These are phyloP conservation scores for Leccinum longicurvipes DNA, from an alignment of 768 basidiomycete genomes.

Conservation along the genomic window DNA sequence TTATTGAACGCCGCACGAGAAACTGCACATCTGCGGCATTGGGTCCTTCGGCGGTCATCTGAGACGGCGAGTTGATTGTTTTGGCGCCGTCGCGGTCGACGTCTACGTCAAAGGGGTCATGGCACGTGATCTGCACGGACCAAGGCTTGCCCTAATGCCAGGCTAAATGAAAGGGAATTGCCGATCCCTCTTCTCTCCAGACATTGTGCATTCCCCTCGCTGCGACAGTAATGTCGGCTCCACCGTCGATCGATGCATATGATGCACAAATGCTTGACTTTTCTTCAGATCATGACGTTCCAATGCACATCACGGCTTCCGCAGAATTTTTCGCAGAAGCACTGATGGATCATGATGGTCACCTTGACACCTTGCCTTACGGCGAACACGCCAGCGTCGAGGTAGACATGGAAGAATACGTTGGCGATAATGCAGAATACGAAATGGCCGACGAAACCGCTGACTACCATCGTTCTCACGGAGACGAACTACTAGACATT, in stretches of 20 bases:
- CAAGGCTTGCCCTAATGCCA: conserved; percentile 28
- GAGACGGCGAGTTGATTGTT: not conserved
- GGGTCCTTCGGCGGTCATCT: conserved; percentile 16
- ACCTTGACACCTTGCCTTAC: conserved; percentile 24
- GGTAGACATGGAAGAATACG: conserved; percentile 63
- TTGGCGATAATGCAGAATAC: conserved; percentile 49
- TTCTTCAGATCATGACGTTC: conserved; percentile 51
- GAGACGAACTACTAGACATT: conserved; percentile 35
- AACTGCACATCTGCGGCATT: conserved; percentile 60
- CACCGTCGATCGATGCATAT: conserved; percentile 43
- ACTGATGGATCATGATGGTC: conserved; percentile 58
- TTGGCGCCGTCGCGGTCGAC: conserved; percentile 5
- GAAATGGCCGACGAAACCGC: conserved; percentile 35
- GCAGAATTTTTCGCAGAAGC: conserved; percentile 51
- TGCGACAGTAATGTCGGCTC: conserved; percentile 23
- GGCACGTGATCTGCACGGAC: conserved; percentile 32
- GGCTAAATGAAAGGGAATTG: conserved; percentile 8
- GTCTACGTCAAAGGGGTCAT: not conserved
- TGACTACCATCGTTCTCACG: conserved; percentile 20
- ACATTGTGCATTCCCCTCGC: conserved; percentile 16
- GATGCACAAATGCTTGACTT: conserved; percentile 69
- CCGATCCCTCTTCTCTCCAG: conserved; percentile 13
- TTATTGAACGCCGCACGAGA: conserved; percentile 63
- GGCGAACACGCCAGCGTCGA: conserved; percentile 47
- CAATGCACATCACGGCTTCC: conserved; percentile 47